Base-by-base conservation (phyloP, 2,329 filamentous ascomycete genomes). In the Epichloe sibirici region DNA sequence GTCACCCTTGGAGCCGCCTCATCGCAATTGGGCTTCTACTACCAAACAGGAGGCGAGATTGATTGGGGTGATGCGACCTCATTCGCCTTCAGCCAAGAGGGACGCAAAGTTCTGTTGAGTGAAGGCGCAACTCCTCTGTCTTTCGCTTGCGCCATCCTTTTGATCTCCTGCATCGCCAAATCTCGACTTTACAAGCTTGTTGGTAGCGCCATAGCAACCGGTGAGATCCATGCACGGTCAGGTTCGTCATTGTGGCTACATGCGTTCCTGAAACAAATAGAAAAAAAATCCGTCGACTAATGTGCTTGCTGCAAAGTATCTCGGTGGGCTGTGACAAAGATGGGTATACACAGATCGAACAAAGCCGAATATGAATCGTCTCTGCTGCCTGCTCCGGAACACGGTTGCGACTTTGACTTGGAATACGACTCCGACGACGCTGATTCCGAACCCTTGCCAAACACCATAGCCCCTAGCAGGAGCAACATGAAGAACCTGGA, bases 21-120 rank as follows among this genome's bases (percentile, higher is more conserved):
- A 3, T 65, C 64, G 5, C 63, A 67, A 48, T 55, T 66, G 11
- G 63, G 64, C 28, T 67, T 67, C 47, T 67, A 56, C 49, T 55
- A 57, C 47, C 59, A 65, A 48, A 65, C 65, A 0, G 65, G 65
- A 13, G 64, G 63, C 31, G 63, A 66, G 51, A 55, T 67, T 9
- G 60, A 66, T 48, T 67, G 65, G 65, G 58, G 57, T 34, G 65
- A 67, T 52, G 65, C 62, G 12, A 55, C 56, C 40, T 50, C 61
- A 11, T 65, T 65, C 44, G 62, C 65, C 21, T 56, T 57, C 34
- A 62, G 60, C 54, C 60, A 62, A 49, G 65, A 66, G 44, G 61
- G 59, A 17, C 57, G 65, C 28, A 65, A 66, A 55, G 59, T 67
- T 23, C 53, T 66, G 31, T 57, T 67, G 9, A 65, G 59, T 21